A percentile compares a stretch with the other conserved stretches of the same genome.
Evolutionary conservation across 2,329 filamentous ascomycete genomes (phyloP).

Genomic region (Pseudogymnoascus pannorum): DNA sequence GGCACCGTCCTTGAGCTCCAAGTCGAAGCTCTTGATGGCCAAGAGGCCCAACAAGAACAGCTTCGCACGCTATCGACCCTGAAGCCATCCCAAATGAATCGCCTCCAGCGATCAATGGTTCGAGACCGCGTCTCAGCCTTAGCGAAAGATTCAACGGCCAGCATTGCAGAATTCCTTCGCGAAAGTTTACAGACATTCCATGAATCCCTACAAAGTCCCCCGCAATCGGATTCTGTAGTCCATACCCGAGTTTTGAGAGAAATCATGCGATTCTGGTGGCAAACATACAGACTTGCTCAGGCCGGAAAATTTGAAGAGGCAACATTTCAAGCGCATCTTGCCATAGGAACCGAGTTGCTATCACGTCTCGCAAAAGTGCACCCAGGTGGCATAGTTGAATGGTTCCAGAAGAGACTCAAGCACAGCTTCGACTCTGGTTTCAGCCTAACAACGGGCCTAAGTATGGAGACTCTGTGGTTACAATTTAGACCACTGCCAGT

Average conservation of each 20-base stretch:
- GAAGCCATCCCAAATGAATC: constrained; percentile 44
- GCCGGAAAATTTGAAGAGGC: constrained; percentile 50
- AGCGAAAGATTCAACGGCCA: constrained; percentile 53
- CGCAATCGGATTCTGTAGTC: constrained; percentile 18
- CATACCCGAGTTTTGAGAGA: constrained; percentile 33
- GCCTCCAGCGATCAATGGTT: constrained; percentile 53
- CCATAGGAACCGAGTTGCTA: constrained; percentile 29
- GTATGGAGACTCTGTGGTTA: constrained; percentile 75
- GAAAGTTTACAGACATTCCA: constrained; percentile 37
- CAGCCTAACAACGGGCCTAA: constrained; percentile 65
- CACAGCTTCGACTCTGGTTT: constrained; percentile 62
- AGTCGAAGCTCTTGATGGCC: constrained; percentile 37
- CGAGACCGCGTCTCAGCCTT: constrained; percentile 47
- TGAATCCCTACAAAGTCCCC: constrained; percentile 34
- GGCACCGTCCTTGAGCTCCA: constrained; percentile 46
- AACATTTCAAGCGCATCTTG: constrained; percentile 55
- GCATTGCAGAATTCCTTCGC: constrained; percentile 44
- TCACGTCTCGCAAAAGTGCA: not conserved
- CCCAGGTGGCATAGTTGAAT: constrained; percentile 11
- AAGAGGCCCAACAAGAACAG: constrained; percentile 35
- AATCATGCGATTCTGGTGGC: constrained; percentile 47
- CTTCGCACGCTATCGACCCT: constrained; percentile 40
- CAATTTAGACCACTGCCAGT: constrained; percentile 58
- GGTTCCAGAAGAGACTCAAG: constrained; percentile 35
- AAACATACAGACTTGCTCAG: constrained; percentile 43